Evolutionary conservation across 1,284 basidiomycete species (phyloP).

Genomic region (Gomphus bonarii): DNA sequence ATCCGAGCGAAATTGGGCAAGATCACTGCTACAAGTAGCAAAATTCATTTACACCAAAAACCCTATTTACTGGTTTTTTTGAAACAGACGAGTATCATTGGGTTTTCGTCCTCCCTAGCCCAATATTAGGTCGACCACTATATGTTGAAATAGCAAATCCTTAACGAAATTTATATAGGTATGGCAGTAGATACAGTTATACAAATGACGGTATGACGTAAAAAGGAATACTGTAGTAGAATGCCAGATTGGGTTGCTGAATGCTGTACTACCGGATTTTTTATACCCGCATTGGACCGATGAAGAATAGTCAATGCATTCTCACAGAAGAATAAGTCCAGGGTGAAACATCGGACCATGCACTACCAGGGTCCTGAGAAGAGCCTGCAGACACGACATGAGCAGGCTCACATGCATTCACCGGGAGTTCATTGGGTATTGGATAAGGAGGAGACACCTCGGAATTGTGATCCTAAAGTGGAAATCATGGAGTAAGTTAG

Average conservation of each 20-base stretch:
- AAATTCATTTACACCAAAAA: no score
- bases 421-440: not conserved
- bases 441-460: not conserved
- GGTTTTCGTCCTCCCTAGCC: no score
- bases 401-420: not conserved
- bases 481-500: not conserved
- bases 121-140: no score
- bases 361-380: not conserved
- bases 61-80: no score
- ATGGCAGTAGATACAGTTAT: not conserved
- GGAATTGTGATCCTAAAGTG: not conserved
- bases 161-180: not conserved
- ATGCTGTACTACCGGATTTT: not conserved
- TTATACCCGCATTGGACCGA: not conserved
- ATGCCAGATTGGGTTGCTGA: not conserved
- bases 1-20: no score
- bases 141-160: no score
- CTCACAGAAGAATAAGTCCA: slow-evolving; percentile 2
- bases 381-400: not conserved
- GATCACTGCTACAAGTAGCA: no score
- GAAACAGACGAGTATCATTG: no score
- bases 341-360: not conserved
- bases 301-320: not conserved
- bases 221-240: not conserved
- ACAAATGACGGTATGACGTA: not conserved